Evolutionary conservation across 2,329 filamentous ascomycete species (phyloP), one percentile per base, ranked within the genome.

Genomic region (Microsporum ferrugineum): DNA sequence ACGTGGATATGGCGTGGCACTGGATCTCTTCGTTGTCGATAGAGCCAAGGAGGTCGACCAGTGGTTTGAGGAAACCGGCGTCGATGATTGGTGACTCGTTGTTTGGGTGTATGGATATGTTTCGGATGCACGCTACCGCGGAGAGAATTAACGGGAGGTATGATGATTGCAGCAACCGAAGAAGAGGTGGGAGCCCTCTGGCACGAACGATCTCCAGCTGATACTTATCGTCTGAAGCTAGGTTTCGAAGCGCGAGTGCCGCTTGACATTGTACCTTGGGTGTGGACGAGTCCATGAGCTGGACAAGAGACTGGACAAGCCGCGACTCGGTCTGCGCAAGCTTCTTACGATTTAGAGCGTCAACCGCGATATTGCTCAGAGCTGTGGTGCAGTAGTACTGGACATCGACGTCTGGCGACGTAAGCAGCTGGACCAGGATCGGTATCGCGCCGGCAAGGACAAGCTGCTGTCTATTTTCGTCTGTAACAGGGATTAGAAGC

Each of bases 361-460:
- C 94, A 60, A 99, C 94, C 5, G 94, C 94, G 68, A 99, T 99
- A 74, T 99, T 99, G 81, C 92, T 97, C 62, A 99, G 83, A 10
- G 94, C 94, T 3, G 94, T 99, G 17, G 94, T 99, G 78, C 94
- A 99, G 77, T 99, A 99, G 77, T 99, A 99, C 77, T 99, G 94
- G 36, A 99, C 94, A 71, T 99, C 94, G 66, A 96, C 91, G 71
- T 99, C 94, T 62, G 87, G 79, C 31, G 94, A 97, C 6, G 89
- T 91, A 53, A 99, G 85, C 29, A 99, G 85, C 71, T 96, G 91
- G 45, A 99, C 94, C 31, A 99, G 85, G 6, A 99, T 92, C 3
- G 94, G 94, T 66, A 99, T 96, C n/a, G 94, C 94, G 65, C 92
- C 92, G 53, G 94, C 94, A 67, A 95, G 95, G 66, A 99, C 94